phyloP scores from a whole-genome alignment of 306 rosid species.

The Macrotyloma uniflorum region DNA sequence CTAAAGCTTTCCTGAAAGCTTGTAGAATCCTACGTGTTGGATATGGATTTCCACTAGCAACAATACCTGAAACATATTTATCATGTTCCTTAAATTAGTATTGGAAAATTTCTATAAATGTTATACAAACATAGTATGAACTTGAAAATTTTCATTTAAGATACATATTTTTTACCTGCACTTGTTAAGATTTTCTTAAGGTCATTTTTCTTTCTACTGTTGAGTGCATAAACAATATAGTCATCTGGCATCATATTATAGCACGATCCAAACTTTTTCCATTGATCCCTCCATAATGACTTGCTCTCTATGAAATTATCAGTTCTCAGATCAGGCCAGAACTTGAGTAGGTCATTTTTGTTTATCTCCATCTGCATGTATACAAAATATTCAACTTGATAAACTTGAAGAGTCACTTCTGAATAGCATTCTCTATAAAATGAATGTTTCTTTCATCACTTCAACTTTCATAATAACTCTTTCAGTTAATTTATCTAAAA shows the following conservation, averaged over 20 bases:
- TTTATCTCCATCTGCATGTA: background rate
- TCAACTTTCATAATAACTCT: too few relatives aligned
- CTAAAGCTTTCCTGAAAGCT: background rate
- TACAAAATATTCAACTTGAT: background rate
- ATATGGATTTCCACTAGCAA: background rate
- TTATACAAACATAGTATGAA: background rate
- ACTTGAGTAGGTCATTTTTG: background rate
- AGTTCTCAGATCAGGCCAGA: slow-evolving; percentile 19
- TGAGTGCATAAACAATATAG: background rate
- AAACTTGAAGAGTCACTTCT: background rate
- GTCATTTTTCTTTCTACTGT: slow-evolving; percentile 8
- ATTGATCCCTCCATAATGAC: background rate
- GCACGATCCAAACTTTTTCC: slow-evolving; percentile 2
- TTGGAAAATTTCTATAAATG: too few relatives aligned
- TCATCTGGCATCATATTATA: background rate
- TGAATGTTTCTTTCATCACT: too few relatives aligned
- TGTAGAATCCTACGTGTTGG: background rate
- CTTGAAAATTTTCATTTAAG: background rate
- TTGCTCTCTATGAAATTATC: background rate
- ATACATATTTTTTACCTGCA: background rate
- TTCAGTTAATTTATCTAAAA: too few relatives aligned
- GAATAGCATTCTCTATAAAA: background rate
- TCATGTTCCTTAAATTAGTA: too few relatives aligned
- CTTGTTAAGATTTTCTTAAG: background rate
- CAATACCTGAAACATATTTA: background rate